A percentile compares a stretch with the other conserved stretches of the same genome.
Evolutionary conservation across 371 early-diverging fungal species (phyloP).

Genomic region (Polyrhizophydium stewartii): DNA sequence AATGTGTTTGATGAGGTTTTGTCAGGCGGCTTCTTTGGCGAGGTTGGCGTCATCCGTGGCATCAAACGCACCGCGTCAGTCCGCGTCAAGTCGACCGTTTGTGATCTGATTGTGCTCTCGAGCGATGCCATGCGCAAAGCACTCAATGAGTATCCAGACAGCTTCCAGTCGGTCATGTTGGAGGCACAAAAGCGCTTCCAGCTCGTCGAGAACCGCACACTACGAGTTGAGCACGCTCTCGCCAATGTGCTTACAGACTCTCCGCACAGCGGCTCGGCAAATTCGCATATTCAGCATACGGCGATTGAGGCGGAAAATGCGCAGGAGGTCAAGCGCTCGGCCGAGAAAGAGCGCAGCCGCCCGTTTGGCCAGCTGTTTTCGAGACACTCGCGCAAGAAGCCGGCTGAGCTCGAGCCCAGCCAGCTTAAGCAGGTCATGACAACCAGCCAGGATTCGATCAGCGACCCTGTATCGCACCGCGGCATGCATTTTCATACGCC

Average conservation of each 20-base stretch:
- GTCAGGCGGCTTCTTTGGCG: constrained; percentile 44
- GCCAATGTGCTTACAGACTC: too few species aligned
- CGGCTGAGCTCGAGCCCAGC: not conserved
- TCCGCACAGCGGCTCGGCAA: too few species aligned
- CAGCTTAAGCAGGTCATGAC: not conserved
- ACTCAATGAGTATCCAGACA: constrained; percentile 32
- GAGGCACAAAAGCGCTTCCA: constrained; percentile 35
- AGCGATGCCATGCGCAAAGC: constrained; percentile 28
- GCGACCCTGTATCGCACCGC: not conserved
- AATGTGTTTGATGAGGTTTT: constrained; percentile 26
- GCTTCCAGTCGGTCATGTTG: constrained; percentile 30
- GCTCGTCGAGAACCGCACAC: constrained; percentile 18
- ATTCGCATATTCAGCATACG: not conserved
- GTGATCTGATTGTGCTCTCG: constrained; percentile 39
- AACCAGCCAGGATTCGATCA: not conserved
- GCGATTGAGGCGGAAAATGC: not conserved
- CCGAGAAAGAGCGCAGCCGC: not conserved
- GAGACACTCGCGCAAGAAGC: not conserved
- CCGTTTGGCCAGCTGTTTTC: not conserved
- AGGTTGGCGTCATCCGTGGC: constrained; percentile 43
- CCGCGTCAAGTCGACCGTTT: constrained; percentile 29
- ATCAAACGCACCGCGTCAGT: constrained; percentile 53
- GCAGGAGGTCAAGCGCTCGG: not conserved
- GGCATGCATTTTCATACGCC: not conserved
- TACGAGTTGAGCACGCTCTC: constrained; percentile 8